phyloP scores from a whole-genome alignment of 2,329 filamentous ascomycete genomes.

The Lecanicillium sp. region DNA sequence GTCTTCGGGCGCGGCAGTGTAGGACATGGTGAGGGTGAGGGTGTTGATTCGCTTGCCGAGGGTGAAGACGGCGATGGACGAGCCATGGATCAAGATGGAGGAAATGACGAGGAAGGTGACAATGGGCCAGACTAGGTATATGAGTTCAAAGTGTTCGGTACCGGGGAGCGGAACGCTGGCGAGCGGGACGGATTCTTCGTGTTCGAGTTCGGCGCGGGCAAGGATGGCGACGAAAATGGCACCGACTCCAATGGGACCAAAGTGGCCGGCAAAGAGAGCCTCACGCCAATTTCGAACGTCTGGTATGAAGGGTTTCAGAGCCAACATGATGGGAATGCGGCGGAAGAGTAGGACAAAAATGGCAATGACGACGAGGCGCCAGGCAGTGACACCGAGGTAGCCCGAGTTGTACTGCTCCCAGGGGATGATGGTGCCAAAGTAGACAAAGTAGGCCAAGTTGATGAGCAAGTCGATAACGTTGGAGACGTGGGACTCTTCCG shows the following conservation, averaged over 20 bases:
- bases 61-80: constrained; percentile 96
- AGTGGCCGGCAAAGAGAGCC: constrained; percentile 92
- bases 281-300: constrained; percentile 98
- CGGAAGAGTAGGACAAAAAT: constrained; percentile 92
- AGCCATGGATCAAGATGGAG: constrained; percentile 93
- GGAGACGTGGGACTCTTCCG: constrained; percentile 95
- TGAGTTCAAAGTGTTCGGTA: constrained; percentile 58
- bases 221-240: constrained; percentile 94
- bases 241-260: constrained; percentile 94
- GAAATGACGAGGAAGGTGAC: constrained; percentile 89
- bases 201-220: constrained; percentile 85
- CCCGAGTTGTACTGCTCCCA: constrained; percentile 85
- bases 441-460: constrained; percentile 97
- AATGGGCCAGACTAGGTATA: constrained; percentile 91
- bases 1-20: constrained; percentile 83
- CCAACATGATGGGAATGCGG: constrained; percentile 89
- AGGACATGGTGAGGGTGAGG: constrained; percentile 89
- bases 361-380: constrained; percentile 91
- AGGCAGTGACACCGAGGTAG: constrained; percentile 69
- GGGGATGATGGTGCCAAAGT: constrained; percentile 92
- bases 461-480: constrained; percentile 97
- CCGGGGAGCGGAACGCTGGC: constrained; percentile 50
- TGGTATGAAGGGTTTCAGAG: constrained; percentile 85
- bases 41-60: constrained; percentile 98
- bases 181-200: constrained; percentile 66